phyloP scores from a whole-genome alignment of 2,329 filamentous ascomycete genomes.

The Parasarocladium wereldwijsianum region DNA sequence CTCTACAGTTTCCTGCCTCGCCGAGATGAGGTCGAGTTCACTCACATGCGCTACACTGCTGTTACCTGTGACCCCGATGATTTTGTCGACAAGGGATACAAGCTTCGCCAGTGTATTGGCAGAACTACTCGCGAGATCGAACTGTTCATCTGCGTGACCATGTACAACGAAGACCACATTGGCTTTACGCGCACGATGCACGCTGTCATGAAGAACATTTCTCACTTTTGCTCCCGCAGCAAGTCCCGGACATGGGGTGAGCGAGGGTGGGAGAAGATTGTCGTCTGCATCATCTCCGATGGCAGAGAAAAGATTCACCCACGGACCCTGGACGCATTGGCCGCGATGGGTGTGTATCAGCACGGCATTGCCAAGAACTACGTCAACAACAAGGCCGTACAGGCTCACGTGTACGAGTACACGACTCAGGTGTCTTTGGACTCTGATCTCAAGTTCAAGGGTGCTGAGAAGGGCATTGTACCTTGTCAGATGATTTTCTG shows the following conservation, averaged over 20 bases:
- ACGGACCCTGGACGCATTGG: constrained; percentile 81
- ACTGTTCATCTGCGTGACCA: constrained; percentile 90
- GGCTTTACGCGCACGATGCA: constrained; percentile 97
- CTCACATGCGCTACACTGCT: constrained; percentile 95
- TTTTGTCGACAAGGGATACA: constrained; percentile 78
- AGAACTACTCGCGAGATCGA: constrained; percentile 78
- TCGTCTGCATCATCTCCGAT: constrained; percentile 92
- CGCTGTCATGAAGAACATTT: constrained; percentile 95
- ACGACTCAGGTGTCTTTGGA: constrained; percentile 96
- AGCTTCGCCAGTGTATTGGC: constrained; percentile 81
- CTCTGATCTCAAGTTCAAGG: constrained; percentile 94
- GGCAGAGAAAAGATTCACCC: constrained; percentile 83
- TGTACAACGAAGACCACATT: constrained; percentile 98
- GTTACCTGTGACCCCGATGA: constrained; percentile 97
- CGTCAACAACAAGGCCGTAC: constrained; percentile 91
- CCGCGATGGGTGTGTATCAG: constrained; percentile 95
- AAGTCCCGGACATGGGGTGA: constrained; percentile 96
- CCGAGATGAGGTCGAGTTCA: constrained; percentile 89
- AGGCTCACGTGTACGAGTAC: constrained; percentile 96
- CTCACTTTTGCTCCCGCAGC: constrained; percentile 84
- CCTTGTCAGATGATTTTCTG: constrained; percentile 98
- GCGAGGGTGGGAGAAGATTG: constrained; percentile 96
- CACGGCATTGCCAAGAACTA: constrained; percentile 97
- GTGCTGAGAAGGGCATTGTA: constrained; percentile 95
- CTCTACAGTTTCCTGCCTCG: constrained; percentile 92